Evolutionary conservation across 345 rosid genomes (phyloP).

Genomic region (Pistacia integerrima): DNA sequence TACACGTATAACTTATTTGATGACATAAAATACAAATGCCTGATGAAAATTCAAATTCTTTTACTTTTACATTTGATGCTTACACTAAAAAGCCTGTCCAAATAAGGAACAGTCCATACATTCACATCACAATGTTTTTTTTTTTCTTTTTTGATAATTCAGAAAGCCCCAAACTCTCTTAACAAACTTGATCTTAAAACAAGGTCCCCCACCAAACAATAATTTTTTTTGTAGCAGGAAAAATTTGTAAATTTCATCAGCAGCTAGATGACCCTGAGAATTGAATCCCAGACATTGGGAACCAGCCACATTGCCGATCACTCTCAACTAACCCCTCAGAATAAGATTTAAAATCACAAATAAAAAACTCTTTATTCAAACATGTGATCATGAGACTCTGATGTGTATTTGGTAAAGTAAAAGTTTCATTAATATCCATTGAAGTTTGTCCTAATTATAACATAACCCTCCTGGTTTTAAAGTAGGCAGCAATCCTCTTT

Average conservation of each 20-base stretch:
- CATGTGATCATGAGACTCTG: background rate
- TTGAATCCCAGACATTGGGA: background rate
- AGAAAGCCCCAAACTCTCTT: background rate
- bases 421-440: background rate
- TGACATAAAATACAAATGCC: background rate
- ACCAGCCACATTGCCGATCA: background rate
- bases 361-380: background rate
- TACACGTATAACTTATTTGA: background rate
- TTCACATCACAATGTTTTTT: background rate
- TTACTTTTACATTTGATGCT: background rate
- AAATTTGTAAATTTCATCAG: too few relatives aligned
- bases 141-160: background rate
- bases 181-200: background rate
- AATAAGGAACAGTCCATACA: too few relatives aligned
- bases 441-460: background rate
- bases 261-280: too few relatives aligned
- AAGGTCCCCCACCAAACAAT: background rate
- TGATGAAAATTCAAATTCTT: background rate
- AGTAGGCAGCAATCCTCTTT: background rate
- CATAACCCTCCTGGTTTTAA: background rate
- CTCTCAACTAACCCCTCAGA: background rate
- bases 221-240: too few relatives aligned
- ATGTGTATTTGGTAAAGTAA: background rate
- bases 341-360: too few relatives aligned
- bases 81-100: background rate